These are phyloP conservation scores for Pseudotulostoma volvatum DNA, from an alignment of 495 filamentous ascomycete genomes.

Conservation along the genomic window DNA sequence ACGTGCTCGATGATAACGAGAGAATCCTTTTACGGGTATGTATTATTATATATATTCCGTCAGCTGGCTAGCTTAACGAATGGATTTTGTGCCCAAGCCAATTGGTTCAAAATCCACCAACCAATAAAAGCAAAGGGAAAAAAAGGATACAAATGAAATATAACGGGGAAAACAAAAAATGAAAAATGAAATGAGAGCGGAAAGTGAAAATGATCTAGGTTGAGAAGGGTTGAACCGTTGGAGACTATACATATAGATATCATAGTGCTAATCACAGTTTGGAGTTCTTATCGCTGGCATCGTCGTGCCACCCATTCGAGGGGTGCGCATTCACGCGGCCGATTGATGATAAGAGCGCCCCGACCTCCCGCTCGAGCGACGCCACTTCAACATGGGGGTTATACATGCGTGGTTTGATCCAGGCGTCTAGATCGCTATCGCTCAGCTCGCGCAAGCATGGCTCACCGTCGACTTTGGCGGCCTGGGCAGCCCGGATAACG, in stretches of 20 bases:
- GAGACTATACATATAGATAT: too few relatives aligned
- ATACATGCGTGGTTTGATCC: slow-evolving; percentile 70
- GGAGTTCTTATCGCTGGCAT: slow-evolving; percentile 18
- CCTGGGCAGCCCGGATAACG: slow-evolving; percentile 83
- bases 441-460: slow-evolving; percentile 47
- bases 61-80: too few relatives aligned
- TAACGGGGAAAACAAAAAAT: slow-evolving; percentile 1
- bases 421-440: slow-evolving; percentile 60
- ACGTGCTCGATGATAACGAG: too few relatives aligned
- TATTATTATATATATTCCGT: not conserved
- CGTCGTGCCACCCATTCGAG: slow-evolving; percentile 11
- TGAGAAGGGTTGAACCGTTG: not conserved
- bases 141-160: slow-evolving; percentile 4
- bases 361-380: slow-evolving; percentile 37
- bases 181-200: not conserved
- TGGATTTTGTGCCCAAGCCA: too few relatives aligned
- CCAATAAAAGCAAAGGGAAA: too few relatives aligned
- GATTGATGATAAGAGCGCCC: slow-evolving; percentile 28
- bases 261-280: slow-evolving; percentile 22
- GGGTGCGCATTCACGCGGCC: slow-evolving; percentile 17
- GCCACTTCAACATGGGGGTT: slow-evolving; percentile 53
- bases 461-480: slow-evolving; percentile 71
- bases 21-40: too few relatives aligned
- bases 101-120: too few relatives aligned
- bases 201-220: slow-evolving; percentile 1